phyloP scores from a whole-genome alignment of 208 protist genomes.

The Acanthamoeba lenticulata region DNA sequence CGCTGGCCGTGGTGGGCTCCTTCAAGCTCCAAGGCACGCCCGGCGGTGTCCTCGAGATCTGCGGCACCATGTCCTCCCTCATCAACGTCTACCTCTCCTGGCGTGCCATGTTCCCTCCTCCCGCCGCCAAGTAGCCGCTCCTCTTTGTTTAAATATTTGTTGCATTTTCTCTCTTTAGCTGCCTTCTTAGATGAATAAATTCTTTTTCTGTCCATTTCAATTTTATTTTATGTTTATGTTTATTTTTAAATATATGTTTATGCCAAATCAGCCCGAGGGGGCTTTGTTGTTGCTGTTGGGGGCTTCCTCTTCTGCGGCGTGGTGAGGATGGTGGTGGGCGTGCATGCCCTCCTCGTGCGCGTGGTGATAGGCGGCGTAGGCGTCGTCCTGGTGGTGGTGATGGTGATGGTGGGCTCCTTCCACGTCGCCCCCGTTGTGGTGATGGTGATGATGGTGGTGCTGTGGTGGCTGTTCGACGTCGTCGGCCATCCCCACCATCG shows the following conservation, averaged over 20 bases:
- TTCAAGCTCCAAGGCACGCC: not conserved
- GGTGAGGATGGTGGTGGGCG: too few relatives aligned
- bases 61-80: constrained; percentile 10
- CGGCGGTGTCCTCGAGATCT: not conserved
- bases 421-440: not conserved
- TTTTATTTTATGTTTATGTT: too few relatives aligned
- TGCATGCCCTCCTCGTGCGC: too few relatives aligned
- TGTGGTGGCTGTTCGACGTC: not conserved
- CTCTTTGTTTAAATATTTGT: not conserved
- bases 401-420: not conserved
- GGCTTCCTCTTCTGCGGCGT: too few relatives aligned
- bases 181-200: too few relatives aligned
- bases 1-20: not conserved
- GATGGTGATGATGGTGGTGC: too few relatives aligned
- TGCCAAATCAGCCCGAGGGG: too few relatives aligned
- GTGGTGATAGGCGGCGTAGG: not conserved
- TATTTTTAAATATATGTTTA: too few relatives aligned
- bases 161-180: not conserved
- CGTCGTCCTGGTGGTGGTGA: not conserved
- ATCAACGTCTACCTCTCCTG: constrained; percentile 11
- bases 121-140: not conserved
- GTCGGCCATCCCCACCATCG: not conserved
- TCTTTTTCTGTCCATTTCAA: too few relatives aligned
- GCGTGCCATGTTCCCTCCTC: not conserved
- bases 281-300: too few relatives aligned